These are phyloP conservation scores for Staphylotrichum longicolle DNA, from an alignment of 495 filamentous ascomycete genomes.

Conservation along the genomic window DNA sequence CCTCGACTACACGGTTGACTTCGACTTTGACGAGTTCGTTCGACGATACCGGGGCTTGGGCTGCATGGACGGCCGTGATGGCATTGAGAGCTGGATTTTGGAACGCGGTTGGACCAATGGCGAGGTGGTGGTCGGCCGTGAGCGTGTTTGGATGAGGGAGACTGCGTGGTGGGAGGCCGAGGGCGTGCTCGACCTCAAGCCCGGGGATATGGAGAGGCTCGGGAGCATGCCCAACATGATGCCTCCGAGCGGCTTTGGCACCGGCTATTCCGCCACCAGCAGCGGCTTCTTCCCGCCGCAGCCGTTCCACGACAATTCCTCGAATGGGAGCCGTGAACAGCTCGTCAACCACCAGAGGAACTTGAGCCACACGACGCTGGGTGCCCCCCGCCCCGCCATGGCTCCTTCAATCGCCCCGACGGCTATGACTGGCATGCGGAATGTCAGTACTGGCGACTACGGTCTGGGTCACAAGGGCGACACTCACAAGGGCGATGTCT, in stretches of 20 bases:
- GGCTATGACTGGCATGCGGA: conserved; percentile 62
- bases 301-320: conserved; percentile 55
- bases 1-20: conserved; percentile 96
- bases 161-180: conserved; percentile 97
- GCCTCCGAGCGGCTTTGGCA: conserved; percentile 50
- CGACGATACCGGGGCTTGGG: conserved; percentile 78
- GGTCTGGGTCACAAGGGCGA: conserved; percentile 86
- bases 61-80: conserved; percentile 85
- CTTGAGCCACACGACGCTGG: conserved; percentile 56
- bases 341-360: conserved; percentile 60
- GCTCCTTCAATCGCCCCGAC: conserved; percentile 75
- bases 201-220: conserved; percentile 45
- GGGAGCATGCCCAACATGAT: conserved; percentile 52
- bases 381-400: conserved; percentile 41
- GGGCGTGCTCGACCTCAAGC: conserved; percentile 90
- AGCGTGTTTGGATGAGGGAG: conserved; percentile 95
- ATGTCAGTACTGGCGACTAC: conserved; percentile 70
- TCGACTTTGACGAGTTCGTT: conserved; percentile 89
- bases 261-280: conserved; percentile 60
- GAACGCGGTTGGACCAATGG: conserved; percentile 98
- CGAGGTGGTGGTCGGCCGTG: conserved; percentile 84
- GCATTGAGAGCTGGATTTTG: conserved; percentile 91
- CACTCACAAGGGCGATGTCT: conserved; percentile 65
- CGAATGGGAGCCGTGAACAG: conserved; percentile 68
- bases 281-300: conserved; percentile 72